These are phyloP conservation scores for Blastocystis sp. DNA, from an alignment of 352 stramenopile species.

Conservation along the genomic window DNA sequence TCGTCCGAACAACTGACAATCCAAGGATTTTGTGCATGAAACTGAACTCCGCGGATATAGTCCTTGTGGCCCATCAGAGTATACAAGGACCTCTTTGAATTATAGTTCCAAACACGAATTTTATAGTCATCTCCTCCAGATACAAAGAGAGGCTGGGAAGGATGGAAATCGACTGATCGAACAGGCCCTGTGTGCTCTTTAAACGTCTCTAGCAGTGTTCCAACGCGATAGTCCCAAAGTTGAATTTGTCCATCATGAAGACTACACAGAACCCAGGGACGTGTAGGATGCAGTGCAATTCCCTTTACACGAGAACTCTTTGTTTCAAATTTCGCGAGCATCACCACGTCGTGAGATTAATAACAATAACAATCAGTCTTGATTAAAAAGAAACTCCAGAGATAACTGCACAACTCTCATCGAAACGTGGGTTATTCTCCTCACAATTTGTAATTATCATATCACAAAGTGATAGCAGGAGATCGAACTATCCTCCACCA, in stretches of 20 bases:
- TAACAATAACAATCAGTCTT: background rate
- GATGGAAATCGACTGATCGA: slow-evolving; percentile 95
- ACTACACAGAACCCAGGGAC: slow-evolving; percentile 95
- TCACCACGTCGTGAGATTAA: slow-evolving; percentile 65
- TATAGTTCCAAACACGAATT: slow-evolving; percentile 99
- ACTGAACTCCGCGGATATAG: slow-evolving; percentile 97
- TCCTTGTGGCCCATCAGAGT: slow-evolving; percentile 96
- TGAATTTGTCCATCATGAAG: slow-evolving; percentile 93
- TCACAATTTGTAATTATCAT: too few species aligned
- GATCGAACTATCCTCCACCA: too few species aligned
- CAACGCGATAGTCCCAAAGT: slow-evolving; percentile 98
- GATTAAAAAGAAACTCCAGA: background rate
- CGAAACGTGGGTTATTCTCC: too few species aligned
- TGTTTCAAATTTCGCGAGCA: slow-evolving; percentile 98
- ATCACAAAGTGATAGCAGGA: too few species aligned
- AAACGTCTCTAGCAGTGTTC: slow-evolving; percentile 95
- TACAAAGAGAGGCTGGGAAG: slow-evolving; percentile 91
- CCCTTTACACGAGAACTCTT: slow-evolving; percentile 99
- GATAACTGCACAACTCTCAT: too few species aligned
- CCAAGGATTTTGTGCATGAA: slow-evolving; percentile 98
- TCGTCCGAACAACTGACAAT: slow-evolving; percentile 93
- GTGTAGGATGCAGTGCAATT: slow-evolving; percentile 89
- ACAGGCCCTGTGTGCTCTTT: slow-evolving; percentile 98
- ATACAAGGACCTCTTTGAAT: slow-evolving; percentile 94
- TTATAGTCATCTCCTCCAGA: slow-evolving; percentile 99